Percentiles rank a stretch among this genome's conserved stretches.
These are phyloP conservation scores for Pyricularia sp. DNA, from an alignment of 2,329 filamentous ascomycete genomes.

Conservation along the genomic window DNA sequence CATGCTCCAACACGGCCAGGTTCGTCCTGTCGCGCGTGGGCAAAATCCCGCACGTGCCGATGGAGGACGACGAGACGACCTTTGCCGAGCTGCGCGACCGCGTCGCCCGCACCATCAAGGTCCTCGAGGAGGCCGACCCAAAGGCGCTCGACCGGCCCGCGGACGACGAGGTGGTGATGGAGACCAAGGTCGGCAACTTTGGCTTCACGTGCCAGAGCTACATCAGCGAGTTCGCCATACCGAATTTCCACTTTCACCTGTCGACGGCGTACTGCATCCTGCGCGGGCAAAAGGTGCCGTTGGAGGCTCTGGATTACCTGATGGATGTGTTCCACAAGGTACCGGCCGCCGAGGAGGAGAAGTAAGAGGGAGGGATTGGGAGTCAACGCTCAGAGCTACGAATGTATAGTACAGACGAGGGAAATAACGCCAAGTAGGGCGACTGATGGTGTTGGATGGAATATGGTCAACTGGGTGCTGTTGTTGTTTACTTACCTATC, in stretches of 20 bases:
- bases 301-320: constrained; percentile 50
- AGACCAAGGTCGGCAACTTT: constrained; percentile 9
- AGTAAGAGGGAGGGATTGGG: background rate
- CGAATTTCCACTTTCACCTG: constrained; percentile 54
- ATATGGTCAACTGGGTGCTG: too few species aligned
- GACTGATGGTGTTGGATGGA: too few species aligned
- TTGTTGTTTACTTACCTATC: too few species aligned
- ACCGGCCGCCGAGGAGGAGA: background rate
- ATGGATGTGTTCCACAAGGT: background rate
- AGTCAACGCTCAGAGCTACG: background rate
- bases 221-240: constrained; percentile 33
- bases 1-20: constrained; percentile 19
- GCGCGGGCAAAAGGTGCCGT: constrained; percentile 41
- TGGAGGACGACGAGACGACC: constrained; percentile 21
- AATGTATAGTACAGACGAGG: background rate
- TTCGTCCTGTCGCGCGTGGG: constrained; percentile 18
- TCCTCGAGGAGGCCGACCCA: constrained; percentile 17
- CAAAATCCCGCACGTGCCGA: constrained; percentile 13
- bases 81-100: constrained; percentile 20
- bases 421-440: background rate
- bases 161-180: constrained; percentile 15
- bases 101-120: constrained; percentile 18
- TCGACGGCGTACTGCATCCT: constrained; percentile 46
- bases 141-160: constrained; percentile 16
- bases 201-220: constrained; percentile 23